Evolutionary conservation across 2,329 filamentous ascomycete species (phyloP).

Genomic region (Colletotrichum sp.): DNA sequence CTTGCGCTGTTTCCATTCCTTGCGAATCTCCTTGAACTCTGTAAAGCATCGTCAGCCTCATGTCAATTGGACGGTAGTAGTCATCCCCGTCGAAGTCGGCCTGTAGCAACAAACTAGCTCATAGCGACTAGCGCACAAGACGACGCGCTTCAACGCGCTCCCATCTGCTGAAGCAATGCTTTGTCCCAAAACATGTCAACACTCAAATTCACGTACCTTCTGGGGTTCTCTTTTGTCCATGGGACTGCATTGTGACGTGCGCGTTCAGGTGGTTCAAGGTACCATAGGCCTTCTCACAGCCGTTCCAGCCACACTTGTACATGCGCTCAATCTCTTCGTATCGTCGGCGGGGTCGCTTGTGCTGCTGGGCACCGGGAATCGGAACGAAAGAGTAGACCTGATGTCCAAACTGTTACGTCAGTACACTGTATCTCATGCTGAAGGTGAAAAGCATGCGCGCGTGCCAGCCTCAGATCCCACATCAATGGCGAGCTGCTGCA

Average conservation of each 20-base stretch:
- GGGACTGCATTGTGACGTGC: conserved; percentile 98
- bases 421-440: not conserved
- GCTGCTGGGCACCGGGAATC: conserved; percentile 94
- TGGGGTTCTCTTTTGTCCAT: conserved; percentile 91
- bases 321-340: conserved; percentile 99
- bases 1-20: conserved; percentile 99
- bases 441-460: not conserved
- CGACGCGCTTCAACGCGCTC: not conserved
- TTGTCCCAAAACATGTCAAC: not conserved
- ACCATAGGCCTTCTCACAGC: conserved; percentile 97
- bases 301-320: conserved; percentile 99
- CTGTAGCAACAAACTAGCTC: not conserved
- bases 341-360: conserved; percentile 89
- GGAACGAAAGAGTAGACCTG: conserved; percentile 98
- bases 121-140: not conserved
- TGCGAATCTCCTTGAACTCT: conserved; percentile 99
- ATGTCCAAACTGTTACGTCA: conserved; percentile 24
- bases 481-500: too few species aligned
- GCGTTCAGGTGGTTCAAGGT: conserved; percentile 97
- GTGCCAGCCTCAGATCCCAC: not conserved
- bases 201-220: conserved; percentile 76
- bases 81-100: not conserved
- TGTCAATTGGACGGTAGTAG: not conserved
- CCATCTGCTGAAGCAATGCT: not conserved
- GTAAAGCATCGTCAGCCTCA: conserved; percentile 29